These are phyloP conservation scores for Plasmopara halstedii DNA, from an alignment of 352 stramenopile species.

Conservation along the genomic window DNA sequence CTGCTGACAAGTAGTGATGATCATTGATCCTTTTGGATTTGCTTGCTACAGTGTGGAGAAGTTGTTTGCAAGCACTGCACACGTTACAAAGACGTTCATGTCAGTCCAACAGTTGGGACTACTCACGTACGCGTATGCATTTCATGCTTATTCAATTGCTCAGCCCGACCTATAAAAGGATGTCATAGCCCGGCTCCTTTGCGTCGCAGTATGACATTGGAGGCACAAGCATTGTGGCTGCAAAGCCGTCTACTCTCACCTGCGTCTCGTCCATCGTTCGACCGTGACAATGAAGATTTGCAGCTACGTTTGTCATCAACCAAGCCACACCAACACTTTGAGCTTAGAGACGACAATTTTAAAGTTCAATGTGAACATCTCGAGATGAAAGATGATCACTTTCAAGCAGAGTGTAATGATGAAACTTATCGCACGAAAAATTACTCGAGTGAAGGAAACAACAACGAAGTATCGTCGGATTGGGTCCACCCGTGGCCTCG, in stretches of 20 bases:
- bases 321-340: constrained; percentile 7
- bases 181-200: constrained; percentile 2
- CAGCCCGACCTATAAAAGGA: constrained; percentile 9
- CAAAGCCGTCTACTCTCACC: constrained; percentile 62
- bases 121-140: constrained; percentile 77
- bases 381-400: constrained; percentile 24
- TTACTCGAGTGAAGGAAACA: constrained; percentile 15
- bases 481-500: constrained; percentile 72
- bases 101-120: constrained; percentile 38
- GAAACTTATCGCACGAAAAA: constrained; percentile 6
- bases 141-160: constrained; percentile 60
- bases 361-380: constrained; percentile 14
- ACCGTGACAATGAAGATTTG: constrained; percentile 32
- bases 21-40: constrained; percentile 2
- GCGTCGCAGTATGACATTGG: constrained; percentile 16
- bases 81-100: constrained; percentile 52
- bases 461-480: constrained; percentile 3
- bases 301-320: constrained; percentile 11
- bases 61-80: constrained; percentile 80
- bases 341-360: constrained; percentile 26
- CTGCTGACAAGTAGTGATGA: background rate
- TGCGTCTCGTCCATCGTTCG: constrained; percentile 24
- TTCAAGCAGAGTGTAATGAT: constrained; percentile 26
- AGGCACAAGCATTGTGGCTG: constrained; percentile 47
- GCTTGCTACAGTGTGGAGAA: constrained; percentile 47